A percentile compares a stretch with the other conserved stretches of the same genome.
phyloP scores from a whole-genome alignment of 2,329 filamentous ascomycete species.

The Pleurostoma richardsiae region DNA sequence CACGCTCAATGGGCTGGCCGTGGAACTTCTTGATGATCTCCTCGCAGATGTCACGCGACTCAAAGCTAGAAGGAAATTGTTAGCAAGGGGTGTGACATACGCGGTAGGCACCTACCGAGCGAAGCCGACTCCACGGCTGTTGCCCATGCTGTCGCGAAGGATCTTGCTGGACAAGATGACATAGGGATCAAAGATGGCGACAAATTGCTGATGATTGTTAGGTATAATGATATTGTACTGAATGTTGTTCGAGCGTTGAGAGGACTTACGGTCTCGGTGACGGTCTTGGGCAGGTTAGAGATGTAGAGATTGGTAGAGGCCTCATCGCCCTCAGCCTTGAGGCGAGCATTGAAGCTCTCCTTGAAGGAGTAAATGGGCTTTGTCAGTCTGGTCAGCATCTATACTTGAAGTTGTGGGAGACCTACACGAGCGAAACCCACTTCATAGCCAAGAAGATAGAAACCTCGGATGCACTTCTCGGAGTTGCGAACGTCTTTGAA shows the following conservation, averaged over 20 bases:
- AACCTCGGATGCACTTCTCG: conserved; percentile 92
- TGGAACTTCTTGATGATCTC: conserved; percentile 84
- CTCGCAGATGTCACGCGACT: conserved; percentile 83
- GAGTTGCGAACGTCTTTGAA: conserved; percentile 84
- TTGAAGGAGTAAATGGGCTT: conserved; percentile 25
- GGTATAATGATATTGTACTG: conserved; percentile 8
- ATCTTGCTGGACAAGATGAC: conserved; percentile 92
- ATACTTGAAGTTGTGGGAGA: conserved; percentile 8
- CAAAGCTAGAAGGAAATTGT: conserved; percentile 60
- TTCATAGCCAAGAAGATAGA: conserved; percentile 92
- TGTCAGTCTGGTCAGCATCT: not conserved
- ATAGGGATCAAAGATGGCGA: conserved; percentile 72
- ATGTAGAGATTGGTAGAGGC: conserved; percentile 94
- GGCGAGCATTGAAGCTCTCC: conserved; percentile 97
- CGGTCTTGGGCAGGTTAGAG: conserved; percentile 87
- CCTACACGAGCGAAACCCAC: conserved; percentile 90
- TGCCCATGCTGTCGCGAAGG: conserved; percentile 83
- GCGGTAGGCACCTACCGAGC: conserved; percentile 62
- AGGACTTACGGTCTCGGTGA: conserved; percentile 77
- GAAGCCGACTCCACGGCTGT: conserved; percentile 95
- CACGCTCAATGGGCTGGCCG: conserved; percentile 69
- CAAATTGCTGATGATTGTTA: conserved; percentile 54
- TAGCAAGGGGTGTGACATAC: not conserved
- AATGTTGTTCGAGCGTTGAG: not conserved
- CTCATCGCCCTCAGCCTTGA: conserved; percentile 92